Evolutionary conservation across 192 early-diverging fungal species (phyloP).

Genomic region (Martensiomyces pterosporus): DNA sequence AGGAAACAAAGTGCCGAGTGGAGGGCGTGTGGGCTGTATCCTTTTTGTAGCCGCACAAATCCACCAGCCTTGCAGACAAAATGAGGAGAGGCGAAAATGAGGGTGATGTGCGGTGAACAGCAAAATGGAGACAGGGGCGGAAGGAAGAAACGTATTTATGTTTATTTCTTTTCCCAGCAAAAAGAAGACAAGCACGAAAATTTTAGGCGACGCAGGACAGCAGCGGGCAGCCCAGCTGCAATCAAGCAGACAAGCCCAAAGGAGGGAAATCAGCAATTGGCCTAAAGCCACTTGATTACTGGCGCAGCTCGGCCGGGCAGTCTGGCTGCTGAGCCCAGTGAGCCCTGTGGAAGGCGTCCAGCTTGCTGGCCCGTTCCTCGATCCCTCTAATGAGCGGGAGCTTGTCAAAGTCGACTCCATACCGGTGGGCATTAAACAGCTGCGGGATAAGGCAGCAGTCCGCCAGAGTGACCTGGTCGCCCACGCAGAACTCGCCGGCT

Average conservation of each 20-base stretch:
- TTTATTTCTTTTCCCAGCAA: too few species aligned
- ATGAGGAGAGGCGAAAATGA: too few species aligned
- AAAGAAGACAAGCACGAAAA: too few species aligned
- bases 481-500: constrained; percentile 72
- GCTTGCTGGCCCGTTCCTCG: constrained; percentile 47
- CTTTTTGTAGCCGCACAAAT: too few species aligned
- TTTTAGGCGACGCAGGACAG: too few species aligned
- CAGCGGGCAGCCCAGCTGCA: too few species aligned
- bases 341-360: constrained; percentile 63
- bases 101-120: too few species aligned
- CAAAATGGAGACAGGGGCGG: too few species aligned
- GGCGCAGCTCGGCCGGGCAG: constrained; percentile 53
- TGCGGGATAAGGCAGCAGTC: constrained; percentile 79
- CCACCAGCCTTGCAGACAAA: too few species aligned
- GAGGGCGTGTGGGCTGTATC: too few species aligned
- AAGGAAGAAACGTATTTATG: too few species aligned
- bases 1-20: too few species aligned
- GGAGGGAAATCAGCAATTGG: neutral
- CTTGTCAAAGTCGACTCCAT: constrained; percentile 63
- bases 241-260: constrained; percentile 2
- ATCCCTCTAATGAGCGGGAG: constrained; percentile 70
- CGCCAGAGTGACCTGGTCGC: constrained; percentile 78
- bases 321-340: constrained; percentile 64
- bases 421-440: constrained; percentile 73
- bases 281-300: neutral